Evolutionary conservation across 1,284 basidiomycete genomes (phyloP), one percentile per base, ranked within the genome.

Genomic region (Leccinum griseonigrum): DNA sequence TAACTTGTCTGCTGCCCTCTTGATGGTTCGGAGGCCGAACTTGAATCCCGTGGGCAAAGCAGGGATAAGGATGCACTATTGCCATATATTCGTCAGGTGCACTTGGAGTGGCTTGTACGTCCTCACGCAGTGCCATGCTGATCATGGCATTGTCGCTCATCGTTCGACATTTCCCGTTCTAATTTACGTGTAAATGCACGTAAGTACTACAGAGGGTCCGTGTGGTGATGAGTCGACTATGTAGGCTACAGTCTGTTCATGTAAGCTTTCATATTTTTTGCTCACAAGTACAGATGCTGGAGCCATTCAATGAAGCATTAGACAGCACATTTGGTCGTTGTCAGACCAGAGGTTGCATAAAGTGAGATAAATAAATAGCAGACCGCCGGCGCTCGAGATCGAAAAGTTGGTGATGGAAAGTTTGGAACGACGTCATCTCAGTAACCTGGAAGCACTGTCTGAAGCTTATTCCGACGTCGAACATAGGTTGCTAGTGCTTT

Each of bases 111-210:
- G 31, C 26, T 16, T 36, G 34, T 55, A 53, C 40, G 36, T 65
- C 22, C 22, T 22, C 22, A 22, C 22, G 55, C 60, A 48, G 22
- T 22, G 22, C 22, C 56, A 28, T 50, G 48, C 50, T 64, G 9
- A 52, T 18, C 40, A 53, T 34, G 3, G 10, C 3, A 10, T 50
- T 63, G 51, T 58, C 91, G 89, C 87, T 84, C 67, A 76, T 88
- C 52, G 82, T 88, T 92, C 66, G 79, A 81, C 43, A 82, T 86
- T 64, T 82, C 87, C 1, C 82, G 85, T 66, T 82, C 84, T 7
- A 94, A 94, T 71, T 71, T 94, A 22, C 84, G 90, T 40, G 83
- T 94, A 34, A 94, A 94, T 68, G 92, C 92, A 13, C 85, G 87
- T 61, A 87, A 22, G 22, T 22, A 22, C 88, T 64, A 85, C 87